Conservation (phyloP, 495 filamentous ascomycete species). For the Penicillium desertorum region DNA sequence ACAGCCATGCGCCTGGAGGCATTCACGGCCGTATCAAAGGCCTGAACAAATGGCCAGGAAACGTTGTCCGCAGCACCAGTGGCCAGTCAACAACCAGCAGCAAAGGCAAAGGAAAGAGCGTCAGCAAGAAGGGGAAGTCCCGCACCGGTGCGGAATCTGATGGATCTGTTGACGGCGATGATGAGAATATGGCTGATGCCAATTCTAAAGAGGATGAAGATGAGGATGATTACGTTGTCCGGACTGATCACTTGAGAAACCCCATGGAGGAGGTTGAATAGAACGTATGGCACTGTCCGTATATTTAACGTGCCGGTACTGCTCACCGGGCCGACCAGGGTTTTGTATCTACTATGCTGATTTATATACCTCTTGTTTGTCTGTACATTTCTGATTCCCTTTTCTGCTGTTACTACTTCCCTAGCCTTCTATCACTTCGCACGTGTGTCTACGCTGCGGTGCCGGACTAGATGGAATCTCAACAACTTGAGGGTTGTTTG, state of each 20-base stretch:
- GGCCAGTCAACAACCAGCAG: slow-evolving; percentile 30
- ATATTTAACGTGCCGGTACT: not conserved
- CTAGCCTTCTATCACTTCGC: not conserved
- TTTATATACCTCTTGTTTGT: slow-evolving; percentile 5
- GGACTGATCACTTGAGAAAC: slow-evolving; percentile 42
- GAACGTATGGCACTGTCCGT: not conserved
- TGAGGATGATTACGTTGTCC: slow-evolving; percentile 51
- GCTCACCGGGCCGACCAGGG: not conserved
- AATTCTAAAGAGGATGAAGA: slow-evolving; percentile 39
- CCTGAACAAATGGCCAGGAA: slow-evolving; percentile 30
- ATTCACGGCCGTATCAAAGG: slow-evolving; percentile 34
- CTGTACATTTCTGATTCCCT: slow-evolving; percentile 1
- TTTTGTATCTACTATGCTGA: slow-evolving; percentile 13
- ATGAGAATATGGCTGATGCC: slow-evolving; percentile 41
- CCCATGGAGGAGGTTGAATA: slow-evolving; percentile 33
- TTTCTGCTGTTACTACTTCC: not conserved
- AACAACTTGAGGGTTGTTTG: no score
- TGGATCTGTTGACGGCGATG: slow-evolving; percentile 38
- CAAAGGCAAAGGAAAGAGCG: slow-evolving; percentile 43
- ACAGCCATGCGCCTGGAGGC: slow-evolving; percentile 22
- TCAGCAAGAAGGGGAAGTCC: slow-evolving; percentile 45
- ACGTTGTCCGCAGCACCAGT: slow-evolving; percentile 31
- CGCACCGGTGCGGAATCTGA: slow-evolving; percentile 35
- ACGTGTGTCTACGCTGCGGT: no score
- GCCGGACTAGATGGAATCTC: no score